A percentile compares a stretch with the other conserved stretches of the same genome.
Conservation (phyloP, 768 basidiomycete genomes). For the Suillus discolor region DNA sequence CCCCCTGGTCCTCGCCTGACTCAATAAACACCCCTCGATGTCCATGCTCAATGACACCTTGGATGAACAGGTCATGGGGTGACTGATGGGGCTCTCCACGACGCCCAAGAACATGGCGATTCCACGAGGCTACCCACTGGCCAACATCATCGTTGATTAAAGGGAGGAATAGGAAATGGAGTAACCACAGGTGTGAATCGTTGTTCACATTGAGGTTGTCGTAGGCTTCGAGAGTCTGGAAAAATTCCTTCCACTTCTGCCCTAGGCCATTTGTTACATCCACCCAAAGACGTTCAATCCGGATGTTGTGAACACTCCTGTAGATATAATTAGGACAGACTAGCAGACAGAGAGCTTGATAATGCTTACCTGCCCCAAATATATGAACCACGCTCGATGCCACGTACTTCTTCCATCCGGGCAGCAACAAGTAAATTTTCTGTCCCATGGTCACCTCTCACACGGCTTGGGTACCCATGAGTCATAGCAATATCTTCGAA, state of each 20-base stretch:
- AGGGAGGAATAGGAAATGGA: conserved; percentile 43
- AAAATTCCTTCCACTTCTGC: conserved; percentile 44
- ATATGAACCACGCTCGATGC: conserved; percentile 32
- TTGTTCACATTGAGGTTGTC: conserved; percentile 38
- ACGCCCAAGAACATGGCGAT: conserved; percentile 28
- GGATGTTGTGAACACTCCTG: conserved; percentile 27
- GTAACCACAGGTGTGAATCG: conserved; percentile 42
- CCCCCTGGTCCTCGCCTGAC: background rate
- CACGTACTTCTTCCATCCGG: conserved; percentile 19
- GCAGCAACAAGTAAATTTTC: conserved; percentile 28
- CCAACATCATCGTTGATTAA: conserved; percentile 39
- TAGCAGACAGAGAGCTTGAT: background rate
- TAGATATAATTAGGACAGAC: background rate
- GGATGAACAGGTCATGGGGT: background rate
- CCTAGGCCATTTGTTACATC: conserved; percentile 44
- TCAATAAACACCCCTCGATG: background rate
- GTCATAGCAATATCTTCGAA: conserved; percentile 12
- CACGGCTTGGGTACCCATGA: conserved; percentile 33
- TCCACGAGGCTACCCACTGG: conserved; percentile 41
- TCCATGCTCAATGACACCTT: background rate
- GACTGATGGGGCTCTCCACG: background rate
- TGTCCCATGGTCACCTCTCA: conserved; percentile 32
- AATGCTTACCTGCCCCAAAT: conserved; percentile 38
- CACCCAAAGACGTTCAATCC: conserved; percentile 49
- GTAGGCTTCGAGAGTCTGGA: conserved; percentile 34